Percentiles rank a stretch among this genome's conserved stretches.
phyloP scores from a whole-genome alignment of 306 rosid genomes.

The Vigna unguiculata region DNA sequence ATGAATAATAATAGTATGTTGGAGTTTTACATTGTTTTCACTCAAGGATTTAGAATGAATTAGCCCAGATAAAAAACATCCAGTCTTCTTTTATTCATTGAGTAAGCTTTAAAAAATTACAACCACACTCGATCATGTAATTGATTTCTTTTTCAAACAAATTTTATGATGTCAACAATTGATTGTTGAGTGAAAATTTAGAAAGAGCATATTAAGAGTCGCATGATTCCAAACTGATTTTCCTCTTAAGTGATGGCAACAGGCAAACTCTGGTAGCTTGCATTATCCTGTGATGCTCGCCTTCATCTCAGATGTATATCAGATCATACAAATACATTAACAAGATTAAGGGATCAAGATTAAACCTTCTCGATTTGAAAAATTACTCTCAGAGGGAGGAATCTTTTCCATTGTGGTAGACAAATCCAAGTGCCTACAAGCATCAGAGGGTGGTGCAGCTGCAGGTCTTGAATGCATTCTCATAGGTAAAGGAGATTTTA shows the following conservation, averaged over 20 bases:
- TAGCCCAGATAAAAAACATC: not conserved
- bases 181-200: not conserved
- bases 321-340: not conserved
- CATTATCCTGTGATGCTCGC: not conserved
- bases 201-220: slow-evolving; percentile 3
- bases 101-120: not conserved
- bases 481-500: slow-evolving; percentile 73
- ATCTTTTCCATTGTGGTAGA: slow-evolving; percentile 57
- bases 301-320: not conserved
- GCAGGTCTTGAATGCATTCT: slow-evolving; percentile 65
- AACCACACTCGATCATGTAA: not conserved
- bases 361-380: slow-evolving; percentile 68
- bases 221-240: not conserved
- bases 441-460: slow-evolving; percentile 57
- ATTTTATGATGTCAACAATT: not conserved
- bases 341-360: slow-evolving; percentile 25
- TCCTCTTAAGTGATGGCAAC: slow-evolving; percentile 19
- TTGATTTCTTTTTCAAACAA: not conserved
- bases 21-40: not conserved
- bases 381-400: slow-evolving; percentile 46
- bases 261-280: not conserved
- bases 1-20: not conserved
- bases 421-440: slow-evolving; percentile 81
- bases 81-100: not conserved
- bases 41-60: not conserved